Evolutionary conservation across 306 rosid genomes (phyloP).

Genomic region (Castanopsis chinensis): DNA sequence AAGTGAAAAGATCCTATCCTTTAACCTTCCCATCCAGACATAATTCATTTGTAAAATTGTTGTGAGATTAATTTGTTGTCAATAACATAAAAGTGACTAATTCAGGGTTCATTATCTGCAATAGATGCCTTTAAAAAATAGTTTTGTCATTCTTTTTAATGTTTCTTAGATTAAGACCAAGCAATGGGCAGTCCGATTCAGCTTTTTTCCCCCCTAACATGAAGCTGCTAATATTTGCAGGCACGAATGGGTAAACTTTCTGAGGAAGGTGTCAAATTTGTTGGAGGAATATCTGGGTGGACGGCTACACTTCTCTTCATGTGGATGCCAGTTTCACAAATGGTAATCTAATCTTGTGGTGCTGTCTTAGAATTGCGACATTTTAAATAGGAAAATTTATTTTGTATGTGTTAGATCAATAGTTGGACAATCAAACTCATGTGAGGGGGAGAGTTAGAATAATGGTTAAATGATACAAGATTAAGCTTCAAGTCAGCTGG

Average conservation of each 20-base stretch:
- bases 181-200: conserved; percentile 21
- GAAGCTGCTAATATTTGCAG: conserved; percentile 47
- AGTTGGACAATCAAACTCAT: no score
- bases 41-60: not conserved
- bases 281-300: conserved; percentile 94
- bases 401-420: not conserved
- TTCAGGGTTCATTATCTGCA: conserved; percentile 15
- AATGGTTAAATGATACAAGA: no score
- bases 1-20: not conserved
- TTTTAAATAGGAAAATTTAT: conserved; percentile 11
- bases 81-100: not conserved
- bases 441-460: no score
- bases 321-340: conserved; percentile 98
- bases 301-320: conserved; percentile 95
- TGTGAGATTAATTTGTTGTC: not conserved
- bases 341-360: conserved; percentile 47
- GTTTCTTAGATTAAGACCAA: conserved; percentile 6
- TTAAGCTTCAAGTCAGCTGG: no score
- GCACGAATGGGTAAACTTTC: conserved; percentile 79
- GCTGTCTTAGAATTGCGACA: conserved; percentile 9
- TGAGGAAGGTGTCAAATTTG: conserved; percentile 67
- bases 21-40: not conserved
- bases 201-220: conserved; percentile 7
- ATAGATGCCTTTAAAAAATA: not conserved
- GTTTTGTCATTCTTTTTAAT: conserved; percentile 4